phyloP scores from a whole-genome alignment of 805 yeast genomes.

The Teunomyces cretensis region DNA sequence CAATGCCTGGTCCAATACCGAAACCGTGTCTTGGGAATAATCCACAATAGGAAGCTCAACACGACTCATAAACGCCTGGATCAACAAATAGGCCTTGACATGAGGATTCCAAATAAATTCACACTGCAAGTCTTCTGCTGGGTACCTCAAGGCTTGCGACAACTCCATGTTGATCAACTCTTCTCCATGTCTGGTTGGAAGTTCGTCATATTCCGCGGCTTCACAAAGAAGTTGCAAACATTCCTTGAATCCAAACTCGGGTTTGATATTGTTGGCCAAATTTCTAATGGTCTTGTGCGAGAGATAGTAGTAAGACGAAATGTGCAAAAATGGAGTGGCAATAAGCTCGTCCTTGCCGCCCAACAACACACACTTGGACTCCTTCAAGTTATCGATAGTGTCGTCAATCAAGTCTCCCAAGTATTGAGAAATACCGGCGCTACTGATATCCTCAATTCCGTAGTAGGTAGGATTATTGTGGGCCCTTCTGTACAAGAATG shows the following conservation, averaged over 20 bases:
- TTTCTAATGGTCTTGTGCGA: conserved; percentile 85
- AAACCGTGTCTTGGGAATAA: conserved; percentile 88
- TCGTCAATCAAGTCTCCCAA: conserved; percentile 66
- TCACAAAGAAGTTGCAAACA: conserved; percentile 60
- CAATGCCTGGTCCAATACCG: conserved; percentile 89
- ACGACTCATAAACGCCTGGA: conserved; percentile 72
- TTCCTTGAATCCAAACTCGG: conserved; percentile 52
- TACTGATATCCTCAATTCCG: conserved; percentile 61
- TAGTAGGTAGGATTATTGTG: conserved; percentile 78
- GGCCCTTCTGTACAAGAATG: conserved; percentile 70
- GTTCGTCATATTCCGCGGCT: conserved; percentile 80
- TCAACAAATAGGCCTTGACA: conserved; percentile 68
- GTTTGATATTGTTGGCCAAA: conserved; percentile 53
- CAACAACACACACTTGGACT: conserved; percentile 66
- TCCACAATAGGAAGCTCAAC: conserved; percentile 90
- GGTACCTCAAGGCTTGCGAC: conserved; percentile 68
- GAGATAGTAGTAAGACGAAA: conserved; percentile 88
- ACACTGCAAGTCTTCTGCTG: conserved; percentile 53
- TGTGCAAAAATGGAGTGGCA: conserved; percentile 80
- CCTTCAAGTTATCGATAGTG: conserved; percentile 63
- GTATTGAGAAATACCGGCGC: conserved; percentile 56
- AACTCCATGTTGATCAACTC: conserved; percentile 82
- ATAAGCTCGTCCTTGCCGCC: conserved; percentile 48
- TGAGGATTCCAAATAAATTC: conserved; percentile 85
- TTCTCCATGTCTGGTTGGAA: conserved; percentile 91